Percentiles rank a stretch among this genome's conserved stretches.
Conservation (phyloP, 1,139 yeast species). For the Ashbya aceris region DNA sequence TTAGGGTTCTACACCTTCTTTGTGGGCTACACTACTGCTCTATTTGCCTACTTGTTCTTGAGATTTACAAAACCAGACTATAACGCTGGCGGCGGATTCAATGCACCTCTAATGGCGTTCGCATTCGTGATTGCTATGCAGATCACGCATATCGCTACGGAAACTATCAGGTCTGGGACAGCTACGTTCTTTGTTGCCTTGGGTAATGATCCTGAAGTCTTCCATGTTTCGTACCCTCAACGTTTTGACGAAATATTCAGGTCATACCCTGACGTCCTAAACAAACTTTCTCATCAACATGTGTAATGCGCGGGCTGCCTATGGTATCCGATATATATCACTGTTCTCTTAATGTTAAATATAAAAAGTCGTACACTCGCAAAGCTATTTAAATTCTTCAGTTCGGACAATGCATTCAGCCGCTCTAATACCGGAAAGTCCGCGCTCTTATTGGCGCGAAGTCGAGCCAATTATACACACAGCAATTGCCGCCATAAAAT, state of each 20-base stretch:
- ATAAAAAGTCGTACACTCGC: no score
- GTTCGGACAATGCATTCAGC: no score
- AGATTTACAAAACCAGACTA: constrained; percentile 64
- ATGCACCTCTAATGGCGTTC: constrained; percentile 73
- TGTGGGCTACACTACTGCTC: constrained; percentile 59
- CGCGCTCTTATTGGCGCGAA: no score
- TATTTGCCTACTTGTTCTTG: constrained; percentile 64
- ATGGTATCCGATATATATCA: no score
- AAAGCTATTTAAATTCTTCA: no score
- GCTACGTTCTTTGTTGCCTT: constrained; percentile 81
- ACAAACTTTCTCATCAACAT: constrained; percentile 37
- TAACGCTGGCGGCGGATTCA: constrained; percentile 55
- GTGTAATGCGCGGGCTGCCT: constrained; percentile 10
- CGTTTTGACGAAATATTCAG: constrained; percentile 62
- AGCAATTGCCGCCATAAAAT: no score
- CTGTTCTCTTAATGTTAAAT: no score
- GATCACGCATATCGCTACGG: constrained; percentile 61
- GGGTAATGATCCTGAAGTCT: constrained; percentile 82
- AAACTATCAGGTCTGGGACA: constrained; percentile 71
- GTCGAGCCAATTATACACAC: no score
- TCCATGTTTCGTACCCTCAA: constrained; percentile 67
- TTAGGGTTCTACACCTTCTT: constrained; percentile 62
- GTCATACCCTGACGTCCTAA: constrained; percentile 66
- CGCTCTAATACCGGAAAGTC: no score
- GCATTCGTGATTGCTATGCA: constrained; percentile 70